Conservation (phyloP, 2,329 filamentous ascomycete genomes). For the Xylariaceae sp. region DNA sequence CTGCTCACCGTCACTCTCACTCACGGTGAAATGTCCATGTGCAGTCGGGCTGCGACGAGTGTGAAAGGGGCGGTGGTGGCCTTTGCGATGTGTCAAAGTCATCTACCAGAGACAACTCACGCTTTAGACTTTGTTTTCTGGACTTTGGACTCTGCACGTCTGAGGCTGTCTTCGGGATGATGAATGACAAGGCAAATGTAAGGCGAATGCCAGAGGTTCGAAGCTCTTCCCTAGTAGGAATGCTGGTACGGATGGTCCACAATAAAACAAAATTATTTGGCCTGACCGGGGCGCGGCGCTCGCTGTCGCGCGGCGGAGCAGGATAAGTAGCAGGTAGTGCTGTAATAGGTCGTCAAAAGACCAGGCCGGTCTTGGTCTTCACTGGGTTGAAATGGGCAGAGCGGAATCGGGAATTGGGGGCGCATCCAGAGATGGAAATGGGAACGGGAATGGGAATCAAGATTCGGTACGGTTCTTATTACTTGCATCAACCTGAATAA, state of each 20-base stretch:
- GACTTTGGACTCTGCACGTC: background rate
- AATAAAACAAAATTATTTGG: slow-evolving; percentile 12
- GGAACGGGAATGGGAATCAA: background rate
- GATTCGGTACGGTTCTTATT: slow-evolving; percentile 2
- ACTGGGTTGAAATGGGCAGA: slow-evolving; percentile 2
- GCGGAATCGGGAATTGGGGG: background rate
- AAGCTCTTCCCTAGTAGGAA: slow-evolving; percentile 12
- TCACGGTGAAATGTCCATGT: slow-evolving; percentile 14
- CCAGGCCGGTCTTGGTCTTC: background rate
- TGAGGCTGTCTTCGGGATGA: background rate
- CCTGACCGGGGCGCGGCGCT: slow-evolving; percentile 9
- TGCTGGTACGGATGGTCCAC: slow-evolving; percentile 7
- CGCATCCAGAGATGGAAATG: slow-evolving; percentile 7
- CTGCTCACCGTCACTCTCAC: slow-evolving; percentile 9
- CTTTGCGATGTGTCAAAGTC: slow-evolving; percentile 1
- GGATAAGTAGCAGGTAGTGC: background rate
- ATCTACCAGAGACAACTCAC: background rate
- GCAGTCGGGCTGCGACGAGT: slow-evolving; percentile 10
- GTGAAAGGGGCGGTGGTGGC: background rate
- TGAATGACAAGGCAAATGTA: background rate
- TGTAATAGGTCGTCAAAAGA: slow-evolving; percentile 7
- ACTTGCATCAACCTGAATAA: slow-evolving; percentile 14
- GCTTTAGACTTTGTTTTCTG: too few relatives aligned
- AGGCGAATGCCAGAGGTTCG: slow-evolving; percentile 1
- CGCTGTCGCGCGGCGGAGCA: slow-evolving; percentile 9